phyloP scores from a whole-genome alignment of 2,329 filamentous ascomycete genomes.

The Talaromyces sp. region DNA sequence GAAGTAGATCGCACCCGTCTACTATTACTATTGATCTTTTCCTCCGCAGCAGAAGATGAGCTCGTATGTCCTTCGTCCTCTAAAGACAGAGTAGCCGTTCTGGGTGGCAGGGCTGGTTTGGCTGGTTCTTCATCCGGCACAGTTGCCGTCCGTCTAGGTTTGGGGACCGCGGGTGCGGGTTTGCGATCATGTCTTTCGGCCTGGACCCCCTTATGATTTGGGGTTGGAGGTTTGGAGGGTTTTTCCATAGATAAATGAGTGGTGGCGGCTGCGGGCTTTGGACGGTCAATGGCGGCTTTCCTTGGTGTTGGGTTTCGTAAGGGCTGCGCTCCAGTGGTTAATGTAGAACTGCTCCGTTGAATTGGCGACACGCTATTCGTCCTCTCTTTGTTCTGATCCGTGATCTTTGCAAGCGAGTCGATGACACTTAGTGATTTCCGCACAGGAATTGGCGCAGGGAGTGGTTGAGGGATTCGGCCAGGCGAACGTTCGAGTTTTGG shows the following conservation, averaged over 20 bases:
- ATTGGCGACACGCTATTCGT: neutral
- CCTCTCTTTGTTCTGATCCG: neutral
- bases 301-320: neutral
- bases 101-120: neutral
- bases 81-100: neutral
- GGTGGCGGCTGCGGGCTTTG: neutral
- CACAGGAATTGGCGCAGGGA: conserved; percentile 23
- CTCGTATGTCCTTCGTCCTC: neutral
- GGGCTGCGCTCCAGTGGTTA: neutral
- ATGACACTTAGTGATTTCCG: conserved; percentile 11
- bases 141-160: conserved; percentile 3
- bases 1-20: conserved; percentile 3
- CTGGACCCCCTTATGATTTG: neutral
- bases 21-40: neutral
- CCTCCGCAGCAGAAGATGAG: neutral
- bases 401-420: conserved; percentile 10
- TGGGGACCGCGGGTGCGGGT: neutral
- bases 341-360: neutral
- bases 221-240: neutral
- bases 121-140: neutral
- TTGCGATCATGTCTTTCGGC: conserved; percentile 5
- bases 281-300: neutral
- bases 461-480: conserved; percentile 14
- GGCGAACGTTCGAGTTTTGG: conserved; percentile 14
- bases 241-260: neutral